phyloP scores from a whole-genome alignment of 345 rosid species.

The Aethionema arabicum region DNA sequence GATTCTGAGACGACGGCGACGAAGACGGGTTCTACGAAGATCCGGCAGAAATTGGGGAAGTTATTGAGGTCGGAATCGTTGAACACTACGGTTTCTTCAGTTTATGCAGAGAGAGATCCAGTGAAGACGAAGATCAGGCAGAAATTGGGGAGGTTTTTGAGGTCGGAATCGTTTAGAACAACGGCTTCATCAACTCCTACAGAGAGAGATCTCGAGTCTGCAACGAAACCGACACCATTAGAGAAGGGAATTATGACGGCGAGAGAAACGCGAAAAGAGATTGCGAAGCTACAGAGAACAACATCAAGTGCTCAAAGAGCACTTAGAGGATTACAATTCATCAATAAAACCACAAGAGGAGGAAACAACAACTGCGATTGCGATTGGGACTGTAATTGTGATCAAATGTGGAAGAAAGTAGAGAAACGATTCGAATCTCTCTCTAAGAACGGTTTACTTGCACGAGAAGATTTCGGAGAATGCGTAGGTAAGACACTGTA shows the following conservation, averaged over 20 bases:
- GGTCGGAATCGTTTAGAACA: conserved; percentile 55
- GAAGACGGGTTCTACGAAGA: conserved; percentile 49
- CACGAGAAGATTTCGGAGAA: conserved; percentile 85
- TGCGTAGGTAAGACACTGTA: conserved; percentile 62
- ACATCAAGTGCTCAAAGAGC: conserved; percentile 77
- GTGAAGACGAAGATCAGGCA: conserved; percentile 45
- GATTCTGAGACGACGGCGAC: too few relatives aligned
- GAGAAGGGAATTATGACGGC: conserved; percentile 35
- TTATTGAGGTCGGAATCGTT: conserved; percentile 56
- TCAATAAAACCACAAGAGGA: conserved; percentile 50
- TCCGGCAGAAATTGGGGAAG: conserved; percentile 61
- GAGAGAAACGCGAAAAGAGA: conserved; percentile 56
- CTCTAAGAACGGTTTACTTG: conserved; percentile 63
- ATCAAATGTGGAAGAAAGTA: conserved; percentile 69
- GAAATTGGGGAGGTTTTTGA: conserved; percentile 56
- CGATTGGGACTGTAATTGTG: conserved; percentile 51
- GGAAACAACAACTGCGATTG: conserved; percentile 40
- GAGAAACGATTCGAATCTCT: conserved; percentile 60
- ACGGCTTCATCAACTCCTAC: conserved; percentile 37
- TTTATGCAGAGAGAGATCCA: too few relatives aligned
- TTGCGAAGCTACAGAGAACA: conserved; percentile 61
- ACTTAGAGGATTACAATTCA: conserved; percentile 72
- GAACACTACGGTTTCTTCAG: not conserved
- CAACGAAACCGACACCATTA: conserved; percentile 36
- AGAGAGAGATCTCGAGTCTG: conserved; percentile 32